Percentiles rank a stretch among this genome's conserved stretches.
Evolutionary conservation across 2,329 filamentous ascomycete species (phyloP).

Genomic region (Sarocladium brachiariae): DNA sequence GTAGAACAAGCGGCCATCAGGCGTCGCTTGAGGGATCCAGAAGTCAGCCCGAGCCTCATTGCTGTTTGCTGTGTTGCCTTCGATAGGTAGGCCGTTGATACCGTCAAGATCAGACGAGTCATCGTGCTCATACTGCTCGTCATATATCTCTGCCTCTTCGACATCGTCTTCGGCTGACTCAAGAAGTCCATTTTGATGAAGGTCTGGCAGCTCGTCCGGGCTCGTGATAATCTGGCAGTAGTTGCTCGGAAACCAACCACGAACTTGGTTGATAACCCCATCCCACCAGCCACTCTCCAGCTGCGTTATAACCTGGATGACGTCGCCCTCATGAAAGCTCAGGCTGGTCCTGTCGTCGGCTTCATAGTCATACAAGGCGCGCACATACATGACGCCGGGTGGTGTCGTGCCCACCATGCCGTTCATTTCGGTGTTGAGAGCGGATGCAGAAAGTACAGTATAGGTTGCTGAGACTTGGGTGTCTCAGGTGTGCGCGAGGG

Average conservation of each 20-base stretch:
- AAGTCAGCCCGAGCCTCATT: slow-evolving; percentile 87
- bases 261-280: slow-evolving; percentile 91
- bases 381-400: slow-evolving; percentile 75
- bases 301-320: slow-evolving; percentile 97
- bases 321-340: slow-evolving; percentile 93
- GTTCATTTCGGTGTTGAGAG: slow-evolving; percentile 42
- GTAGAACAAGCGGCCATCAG: slow-evolving; percentile 89
- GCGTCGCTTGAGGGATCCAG: slow-evolving; percentile 96
- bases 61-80: slow-evolving; percentile 47
- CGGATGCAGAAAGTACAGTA: slow-evolving; percentile 21
- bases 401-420: slow-evolving; percentile 53
- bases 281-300: slow-evolving; percentile 99
- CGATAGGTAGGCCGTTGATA: slow-evolving; percentile 56
- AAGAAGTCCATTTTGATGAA: slow-evolving; percentile 46
- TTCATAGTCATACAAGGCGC: slow-evolving; percentile 95
- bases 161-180: slow-evolving; percentile 56
- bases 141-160: slow-evolving; percentile 58
- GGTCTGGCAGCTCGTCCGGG: slow-evolving; percentile 64
- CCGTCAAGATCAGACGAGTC: slow-evolving; percentile 48
- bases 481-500: neutral
- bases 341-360: slow-evolving; percentile 94
- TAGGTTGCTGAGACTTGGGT: slow-evolving; percentile 8
- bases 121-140: slow-evolving; percentile 59
- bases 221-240: slow-evolving; percentile 85
- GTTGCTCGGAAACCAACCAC: slow-evolving; percentile 99